phyloP scores from a whole-genome alignment of 2,329 filamentous ascomycete species.

The Calonectria pseudoreteaudii region DNA sequence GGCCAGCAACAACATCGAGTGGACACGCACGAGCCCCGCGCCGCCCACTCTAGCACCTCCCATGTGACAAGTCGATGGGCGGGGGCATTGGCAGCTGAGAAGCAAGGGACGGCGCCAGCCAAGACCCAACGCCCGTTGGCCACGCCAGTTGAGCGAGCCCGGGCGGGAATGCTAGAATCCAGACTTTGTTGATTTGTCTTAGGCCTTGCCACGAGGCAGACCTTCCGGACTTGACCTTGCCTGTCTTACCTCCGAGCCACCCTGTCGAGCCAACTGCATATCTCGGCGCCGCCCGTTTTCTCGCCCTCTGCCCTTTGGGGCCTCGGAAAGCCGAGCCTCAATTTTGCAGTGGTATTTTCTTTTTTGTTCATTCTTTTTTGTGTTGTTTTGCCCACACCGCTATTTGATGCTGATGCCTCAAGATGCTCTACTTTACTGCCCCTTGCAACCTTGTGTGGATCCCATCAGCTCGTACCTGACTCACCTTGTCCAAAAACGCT shows the following conservation, averaged over 20 bases:
- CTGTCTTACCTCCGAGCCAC: conserved; percentile 39
- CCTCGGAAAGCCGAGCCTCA: conserved; percentile 27
- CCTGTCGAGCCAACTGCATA: conserved; percentile 27
- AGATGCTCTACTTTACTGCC: conserved; percentile 31
- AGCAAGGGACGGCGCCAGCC: conserved; percentile 37
- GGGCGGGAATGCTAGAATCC: conserved; percentile 12
- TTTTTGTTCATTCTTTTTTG: background rate
- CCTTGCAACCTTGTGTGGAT: conserved; percentile 29
- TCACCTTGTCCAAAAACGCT: conserved; percentile 27
- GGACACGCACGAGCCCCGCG: conserved; percentile 35
- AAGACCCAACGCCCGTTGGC: conserved; percentile 24
- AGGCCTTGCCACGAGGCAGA: conserved; percentile 31
- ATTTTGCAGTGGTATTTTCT: background rate
- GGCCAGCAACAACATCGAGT: conserved; percentile 34
- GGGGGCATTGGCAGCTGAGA: conserved; percentile 36
- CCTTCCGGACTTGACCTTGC: conserved; percentile 14
- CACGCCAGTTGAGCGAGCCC: conserved; percentile 7
- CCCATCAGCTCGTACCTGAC: conserved; percentile 29
- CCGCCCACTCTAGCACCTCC: conserved; percentile 36
- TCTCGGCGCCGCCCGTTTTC: conserved; percentile 27
- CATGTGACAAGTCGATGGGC: conserved; percentile 43
- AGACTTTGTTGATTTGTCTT: conserved; percentile 33
- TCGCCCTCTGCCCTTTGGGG: conserved; percentile 28
- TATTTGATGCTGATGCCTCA: conserved; percentile 40
- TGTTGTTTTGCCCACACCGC: conserved; percentile 38